These are phyloP conservation scores for Reutealis trisperma DNA, from an alignment of 345 rosid genomes.

Conservation along the genomic window DNA sequence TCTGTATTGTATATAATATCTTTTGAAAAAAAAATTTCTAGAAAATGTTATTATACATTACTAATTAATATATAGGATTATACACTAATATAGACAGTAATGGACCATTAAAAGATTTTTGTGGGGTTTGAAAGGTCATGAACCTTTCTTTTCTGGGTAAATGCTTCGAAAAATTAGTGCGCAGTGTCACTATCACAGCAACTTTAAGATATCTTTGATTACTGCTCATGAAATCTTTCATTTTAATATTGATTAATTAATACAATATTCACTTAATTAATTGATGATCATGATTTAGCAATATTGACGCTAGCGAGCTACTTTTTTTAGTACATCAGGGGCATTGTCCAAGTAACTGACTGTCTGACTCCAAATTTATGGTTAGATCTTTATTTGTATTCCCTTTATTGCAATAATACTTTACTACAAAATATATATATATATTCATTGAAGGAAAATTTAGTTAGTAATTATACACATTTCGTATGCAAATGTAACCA, in stretches of 20 bases:
- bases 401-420: too few relatives aligned
- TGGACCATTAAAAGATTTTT: constrained; percentile 4
- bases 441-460: too few relatives aligned
- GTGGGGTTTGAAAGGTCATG: constrained; percentile 33
- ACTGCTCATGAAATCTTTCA: constrained; percentile 13
- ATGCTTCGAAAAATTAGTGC: constrained; percentile 31
- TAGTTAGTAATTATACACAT: too few relatives aligned
- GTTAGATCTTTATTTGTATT: too few relatives aligned
- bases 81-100: background rate
- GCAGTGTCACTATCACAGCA: constrained; percentile 34
- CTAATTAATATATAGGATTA: too few relatives aligned
- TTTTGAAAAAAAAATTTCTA: too few relatives aligned
- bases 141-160: constrained; percentile 45
- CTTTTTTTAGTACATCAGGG: background rate
- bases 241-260: background rate
- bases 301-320: background rate
- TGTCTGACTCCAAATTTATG: background rate
- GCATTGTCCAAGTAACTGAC: background rate
- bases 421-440: too few relatives aligned
- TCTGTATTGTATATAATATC: too few relatives aligned
- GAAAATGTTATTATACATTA: too few relatives aligned
- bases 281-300: constrained; percentile 3
- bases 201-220: constrained; percentile 25
- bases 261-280: background rate
- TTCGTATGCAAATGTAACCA: too few relatives aligned